Evolutionary conservation across 768 basidiomycete genomes (phyloP), one percentile per base, ranked within the genome.

Genomic region (Kwoniella mangroviensis): DNA sequence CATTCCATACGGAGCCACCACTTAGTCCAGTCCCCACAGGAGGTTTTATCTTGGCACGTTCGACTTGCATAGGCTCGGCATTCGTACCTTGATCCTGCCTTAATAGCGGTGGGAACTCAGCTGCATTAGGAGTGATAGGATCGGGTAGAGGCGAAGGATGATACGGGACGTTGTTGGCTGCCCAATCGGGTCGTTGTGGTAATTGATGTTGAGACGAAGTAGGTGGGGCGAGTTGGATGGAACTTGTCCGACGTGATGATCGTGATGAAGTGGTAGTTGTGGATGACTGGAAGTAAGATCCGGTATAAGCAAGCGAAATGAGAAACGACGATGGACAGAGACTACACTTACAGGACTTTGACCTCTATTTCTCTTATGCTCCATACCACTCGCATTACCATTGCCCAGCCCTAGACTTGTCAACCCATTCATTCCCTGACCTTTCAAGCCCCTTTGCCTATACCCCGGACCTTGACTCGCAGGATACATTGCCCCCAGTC

Each of bases 171-270:
- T 79, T 77, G 55, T 77, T 75, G 5, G 76, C 75, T 15, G 79
- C 71, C 79, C 79, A 80, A 51, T 80, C 77, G 22, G 79, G 79
- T 52, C 73, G 61, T n/a, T 73, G 69, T 24, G 79, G 79, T 10
- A 80, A 65, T 17, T 72, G 79, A 57, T 76, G 75, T 65, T 80
- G 75, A 19, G 67, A 58, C 1, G 77, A 64, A n/a, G 67, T 21
- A 17, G 74, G 75, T 41, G 59, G 54, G 19, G 71, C 60, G 1
- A 80, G 56, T 10, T 56, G 58, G 19, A 77, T 75, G 6, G 77
- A 78, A 2, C 52, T 59, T 24, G 72, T 65, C 6, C 73, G 73
- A 40, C 78, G 65, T 4, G 79, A 80, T 34, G 77, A 78, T 26
- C 73, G 42, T 6, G 79, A 80, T 26, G 77, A 78, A 12, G 75